phyloP scores from a whole-genome alignment of 495 filamentous ascomycete genomes.

The Podospora fimiseda region DNA sequence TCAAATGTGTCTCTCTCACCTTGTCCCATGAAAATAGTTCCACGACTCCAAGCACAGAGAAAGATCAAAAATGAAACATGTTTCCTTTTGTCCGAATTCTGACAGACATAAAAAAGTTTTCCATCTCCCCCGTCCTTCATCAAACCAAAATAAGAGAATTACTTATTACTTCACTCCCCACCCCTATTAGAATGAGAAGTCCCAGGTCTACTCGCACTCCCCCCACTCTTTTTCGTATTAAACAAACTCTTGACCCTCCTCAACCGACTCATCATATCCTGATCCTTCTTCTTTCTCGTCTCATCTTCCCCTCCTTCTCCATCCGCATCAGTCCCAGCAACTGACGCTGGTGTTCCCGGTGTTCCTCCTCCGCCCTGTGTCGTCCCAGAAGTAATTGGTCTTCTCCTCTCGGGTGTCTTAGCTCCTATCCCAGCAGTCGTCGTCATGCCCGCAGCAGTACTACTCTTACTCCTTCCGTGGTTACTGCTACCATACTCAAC shows the following conservation, averaged over 20 bases:
- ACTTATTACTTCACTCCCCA: constrained; percentile 12
- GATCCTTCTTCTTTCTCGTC: constrained; percentile 46
- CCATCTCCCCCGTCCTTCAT: too few species aligned
- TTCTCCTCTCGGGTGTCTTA: constrained; percentile 13
- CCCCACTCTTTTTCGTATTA: constrained; percentile 44
- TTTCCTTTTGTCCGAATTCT: too few species aligned
- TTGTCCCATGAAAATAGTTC: too few species aligned
- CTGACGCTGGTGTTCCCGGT: constrained; percentile 7
- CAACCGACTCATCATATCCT: constrained; percentile 48
- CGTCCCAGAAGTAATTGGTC: constrained; percentile 14
- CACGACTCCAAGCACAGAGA: too few species aligned
- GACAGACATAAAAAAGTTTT: too few species aligned
- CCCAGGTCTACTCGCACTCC: constrained; percentile 22
- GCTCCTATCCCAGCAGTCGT: neutral
- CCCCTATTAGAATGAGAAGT: constrained; percentile 19
- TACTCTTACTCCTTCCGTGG: constrained; percentile 23
- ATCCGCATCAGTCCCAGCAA: constrained; percentile 10
- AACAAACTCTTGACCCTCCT: constrained; percentile 53
- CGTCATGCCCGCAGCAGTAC: constrained; percentile 9
- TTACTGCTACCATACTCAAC: neutral
- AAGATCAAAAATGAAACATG: too few species aligned
- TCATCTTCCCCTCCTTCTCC: constrained; percentile 31
- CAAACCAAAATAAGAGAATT: too few species aligned
- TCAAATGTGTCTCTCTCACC: too few species aligned
- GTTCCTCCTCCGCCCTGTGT: constrained; percentile 9